Evolutionary conservation across 192 early-diverging fungal genomes (phyloP).

Genomic region (Kickxella alabastrina): DNA sequence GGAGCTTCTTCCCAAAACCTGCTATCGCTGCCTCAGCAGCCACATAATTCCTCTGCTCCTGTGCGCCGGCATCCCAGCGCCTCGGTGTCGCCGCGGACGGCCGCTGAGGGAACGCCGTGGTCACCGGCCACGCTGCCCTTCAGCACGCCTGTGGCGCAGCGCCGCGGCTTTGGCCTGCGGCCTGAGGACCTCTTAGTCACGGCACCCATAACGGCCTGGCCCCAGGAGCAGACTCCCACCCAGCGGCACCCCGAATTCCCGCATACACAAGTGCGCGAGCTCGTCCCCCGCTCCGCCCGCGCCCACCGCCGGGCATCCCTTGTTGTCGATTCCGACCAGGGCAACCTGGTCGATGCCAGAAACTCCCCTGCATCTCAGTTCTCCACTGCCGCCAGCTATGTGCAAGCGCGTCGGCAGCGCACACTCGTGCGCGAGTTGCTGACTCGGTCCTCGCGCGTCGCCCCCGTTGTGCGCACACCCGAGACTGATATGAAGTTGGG

Average conservation of each 20-base stretch:
- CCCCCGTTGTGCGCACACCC: conserved; percentile 16
- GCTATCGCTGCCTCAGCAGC: too few relatives aligned
- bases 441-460: conserved; percentile 20
- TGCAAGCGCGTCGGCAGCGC: conserved; percentile 28
- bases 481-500: conserved; percentile 6
- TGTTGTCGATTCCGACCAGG: conserved; percentile 13
- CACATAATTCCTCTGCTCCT: background rate
- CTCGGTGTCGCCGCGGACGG: conserved; percentile 10
- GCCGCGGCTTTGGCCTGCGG: conserved; percentile 32
- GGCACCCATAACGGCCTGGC: background rate
- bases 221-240: background rate
- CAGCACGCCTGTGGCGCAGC: conserved; percentile 11
- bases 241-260: conserved; percentile 16
- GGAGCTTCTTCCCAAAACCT: too few relatives aligned
- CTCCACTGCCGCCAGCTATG: conserved; percentile 17
- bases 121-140: conserved; percentile 21
- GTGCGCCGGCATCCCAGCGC: background rate
- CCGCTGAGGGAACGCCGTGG: conserved; percentile 39
- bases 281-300: conserved; percentile 25
- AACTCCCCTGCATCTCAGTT: conserved; percentile 6
- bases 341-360: background rate
- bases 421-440: conserved; percentile 26
- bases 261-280: conserved; percentile 34
- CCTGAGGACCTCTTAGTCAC: conserved; percentile 20
- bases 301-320: conserved; percentile 38